Base-by-base conservation (phyloP, 139 green algal genomes). In the Mesotaenium endlicherianum region DNA sequence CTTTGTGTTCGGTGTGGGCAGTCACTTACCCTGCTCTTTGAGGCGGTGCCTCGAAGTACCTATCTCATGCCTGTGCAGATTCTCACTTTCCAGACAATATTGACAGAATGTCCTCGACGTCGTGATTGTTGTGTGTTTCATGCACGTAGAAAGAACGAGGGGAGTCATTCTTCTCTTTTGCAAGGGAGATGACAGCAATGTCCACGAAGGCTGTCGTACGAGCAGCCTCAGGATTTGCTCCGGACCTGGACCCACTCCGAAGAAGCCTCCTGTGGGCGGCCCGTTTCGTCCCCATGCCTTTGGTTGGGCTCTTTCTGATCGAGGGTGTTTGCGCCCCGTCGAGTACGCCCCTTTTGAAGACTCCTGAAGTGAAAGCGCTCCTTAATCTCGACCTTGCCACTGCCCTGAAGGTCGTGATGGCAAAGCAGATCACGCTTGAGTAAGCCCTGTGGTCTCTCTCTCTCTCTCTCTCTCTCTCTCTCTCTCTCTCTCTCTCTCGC, bases 231-330 rank as follows among this genome's bases (percentile, higher is more conserved):
- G 77, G 8, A 0, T 14, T 79, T 34, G 81, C 76, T 8, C 11
- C 53, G 6, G 38, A 58, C 34, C 68, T 71, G 31, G 67, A 87
- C 1, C 80, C 81, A 39, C 38, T 75, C 40, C 71, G 71, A 14
- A 17, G 81, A 11, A 43, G 16, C 11, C 74, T 87, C 0, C 75
- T 82, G 5, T 79, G 55, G 74, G 31, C 49, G n/a, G 72, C 71
- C 31, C 80, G 78, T 2, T 88, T 88, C 40, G 64, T 88, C 3
- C 83, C 83, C 39, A 88, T 88, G 83, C 83, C 83, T 2, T 34
- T 88, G n/a, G 58, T 88, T 5, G 83, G 67, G n/a, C 83, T 88
- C 58, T 40, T 88, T 39, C 38, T 88, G 44, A 87, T 88, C 16
- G 42, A 87, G 50, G 42, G 82, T 11, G 60, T 88, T 45, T 88